Evolutionary conservation across 345 rosid genomes (phyloP), one percentile per base, ranked within the genome.

Genomic region (Hibiscus syriacus): DNA sequence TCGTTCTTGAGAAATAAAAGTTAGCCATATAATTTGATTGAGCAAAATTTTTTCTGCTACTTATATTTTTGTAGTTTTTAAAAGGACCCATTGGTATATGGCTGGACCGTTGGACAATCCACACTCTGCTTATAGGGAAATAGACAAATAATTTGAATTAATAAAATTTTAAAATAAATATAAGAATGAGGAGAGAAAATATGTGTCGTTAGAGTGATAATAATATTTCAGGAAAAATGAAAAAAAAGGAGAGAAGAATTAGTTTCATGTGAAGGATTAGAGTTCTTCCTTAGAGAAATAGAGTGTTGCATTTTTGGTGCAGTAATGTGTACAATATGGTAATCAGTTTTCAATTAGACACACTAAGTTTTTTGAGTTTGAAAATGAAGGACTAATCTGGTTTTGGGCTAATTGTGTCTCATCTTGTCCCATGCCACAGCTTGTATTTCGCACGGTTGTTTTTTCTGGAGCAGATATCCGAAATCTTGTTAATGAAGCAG

Each of bases 401-500:
- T 32, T 64, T 58, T 48, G 25, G 23, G 45, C 72, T 67, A 36
- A 68, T 16, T 58, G 17, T 53, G 8, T 56, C 30, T 45, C 29
- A 58, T 61, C 14, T 32, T 30, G 39, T 70, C 55, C 61, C 30
- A 52, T 60, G 67, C 55, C 71, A 46, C 85, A 93, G 98, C 92
- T 93, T 81, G 98, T 93, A 57, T 89, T 90, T 72, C 88, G 98
- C 41, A 90, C 97, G 0, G 92, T 89, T 79, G 98, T 97, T 45
- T 93, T 87, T 80, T 90, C 97, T 6, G 98, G 98, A 14, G 98
- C 98, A 69, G 98, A 93, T 80, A 90, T 93, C 46, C 82, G 92
- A 26, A 93, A 90, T 85, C 97, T 89, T 73, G 98, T 93, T 59
- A 90, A 93, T 70, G 97, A 93, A 83, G 90, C 98, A 53, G 98